Base-by-base conservation (phyloP, 768 basidiomycete genomes). In the Lentinus tigrinus region DNA sequence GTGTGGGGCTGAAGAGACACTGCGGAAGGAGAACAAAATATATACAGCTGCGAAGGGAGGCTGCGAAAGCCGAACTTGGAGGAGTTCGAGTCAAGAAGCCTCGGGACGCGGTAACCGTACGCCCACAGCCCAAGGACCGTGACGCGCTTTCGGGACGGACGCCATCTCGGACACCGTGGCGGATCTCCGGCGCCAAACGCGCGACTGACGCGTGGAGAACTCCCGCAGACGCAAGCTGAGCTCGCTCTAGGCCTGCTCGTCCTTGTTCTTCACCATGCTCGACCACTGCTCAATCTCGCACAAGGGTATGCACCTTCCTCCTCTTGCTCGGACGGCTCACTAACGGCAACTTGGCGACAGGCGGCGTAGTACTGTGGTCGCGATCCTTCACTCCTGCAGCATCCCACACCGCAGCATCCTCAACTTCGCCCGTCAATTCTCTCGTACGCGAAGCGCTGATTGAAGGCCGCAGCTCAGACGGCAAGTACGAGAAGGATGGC, bases 201-300 rank as follows among this genome's bases (percentile, higher is more conserved):
- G n/a, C n/a, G n/a, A n/a, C n/a, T n/a, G n/a, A n/a, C n/a, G n/a
- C n/a, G n/a, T n/a, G n/a, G n/a, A n/a, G n/a, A n/a, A 37, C 36
- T 43, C 23, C 13, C n/a, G 42, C 5, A 40, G 39, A 13, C 10
- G 21, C 23, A 24, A 19, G 13, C 9, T 10, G n/a, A n/a, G n/a
- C n/a, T n/a, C n/a, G n/a, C n/a, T n/a, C n/a, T n/a, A n/a, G n/a
- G n/a, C 43, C 9, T 24, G 13, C 21, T 23, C 43, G 8, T 26
- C 21, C 43, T 24, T 23, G 9, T 44, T 44, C 43, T 28, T 24
- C 28, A 24, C 60, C 55, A 97, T 97, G 94, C 84, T 97, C 57
- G 95, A 98, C 75, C 91, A 95, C 73, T 93, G 94, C 72, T 95
- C 93, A 27, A 96, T 98, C 67, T 93, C 93, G 9, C 93, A 95